Conservation (phyloP, 352 stramenopile species). For the Halophytophthora polymorphica region DNA sequence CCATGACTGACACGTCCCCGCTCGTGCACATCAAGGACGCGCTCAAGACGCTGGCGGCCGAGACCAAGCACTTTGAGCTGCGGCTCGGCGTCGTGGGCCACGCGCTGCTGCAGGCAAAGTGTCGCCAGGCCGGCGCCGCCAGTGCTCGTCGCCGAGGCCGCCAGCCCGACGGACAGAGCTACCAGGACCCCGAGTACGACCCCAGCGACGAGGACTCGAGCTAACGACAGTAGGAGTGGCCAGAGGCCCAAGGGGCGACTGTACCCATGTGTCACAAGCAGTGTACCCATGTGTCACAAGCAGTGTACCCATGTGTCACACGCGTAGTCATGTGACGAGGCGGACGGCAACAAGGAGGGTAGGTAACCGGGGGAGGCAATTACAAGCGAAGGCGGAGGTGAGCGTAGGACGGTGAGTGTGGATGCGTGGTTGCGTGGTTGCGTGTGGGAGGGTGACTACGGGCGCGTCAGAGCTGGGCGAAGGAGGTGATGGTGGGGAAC, state of each 20-base stretch:
- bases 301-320: too few relatives aligned
- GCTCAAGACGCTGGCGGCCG: slow-evolving; percentile 65
- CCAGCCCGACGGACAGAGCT: slow-evolving; percentile 30
- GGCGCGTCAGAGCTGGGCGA: slow-evolving; percentile 56
- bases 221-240: slow-evolving; percentile 20
- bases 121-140: slow-evolving; percentile 45
- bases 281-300: background rate
- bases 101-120: slow-evolving; percentile 73
- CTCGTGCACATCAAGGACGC: slow-evolving; percentile 84
- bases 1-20: slow-evolving; percentile 85
- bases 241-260: slow-evolving; percentile 7
- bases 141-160: slow-evolving; percentile 31
- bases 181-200: slow-evolving; percentile 77
- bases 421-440: too few relatives aligned
- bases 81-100: slow-evolving; percentile 79
- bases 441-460: too few relatives aligned
- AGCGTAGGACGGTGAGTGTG: too few relatives aligned
- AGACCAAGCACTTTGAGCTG: slow-evolving; percentile 85
- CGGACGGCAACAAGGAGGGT: too few relatives aligned
- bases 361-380: too few relatives aligned
- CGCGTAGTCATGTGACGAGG: too few relatives aligned
- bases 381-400: too few relatives aligned
- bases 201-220: slow-evolving; percentile 79
- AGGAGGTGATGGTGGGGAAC: slow-evolving; percentile 59
- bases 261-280: slow-evolving; percentile 2